Evolutionary conservation across 2,329 filamentous ascomycete species (phyloP), one percentile per base, ranked within the genome.

Genomic region (Penicillium verrucosum): DNA sequence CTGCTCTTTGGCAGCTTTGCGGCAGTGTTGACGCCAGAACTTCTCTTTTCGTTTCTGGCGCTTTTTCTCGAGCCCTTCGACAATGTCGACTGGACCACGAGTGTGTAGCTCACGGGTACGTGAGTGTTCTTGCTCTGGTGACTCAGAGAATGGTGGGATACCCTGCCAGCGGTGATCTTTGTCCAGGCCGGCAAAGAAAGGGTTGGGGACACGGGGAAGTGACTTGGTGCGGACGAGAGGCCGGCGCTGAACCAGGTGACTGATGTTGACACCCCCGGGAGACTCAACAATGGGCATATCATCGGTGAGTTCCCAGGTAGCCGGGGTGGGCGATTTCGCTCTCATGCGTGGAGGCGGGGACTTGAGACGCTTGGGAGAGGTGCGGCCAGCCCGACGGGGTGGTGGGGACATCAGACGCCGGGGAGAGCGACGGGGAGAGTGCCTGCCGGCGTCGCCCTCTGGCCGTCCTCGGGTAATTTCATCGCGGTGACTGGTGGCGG

Each of bases 81-180:
- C 90, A 60, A 97, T 99, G 74, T 97, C 94, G 64, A 99, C 95
- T 36, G 94, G 92, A n/a, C 92, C 91, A 60, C 94, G 89, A 10
- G 90, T 84, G 61, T 94, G 91, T 41, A 85, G 77, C 49, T 87
- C 82, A 14, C 73, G 72, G 56, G 67, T 70, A 58, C 65, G 70
- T 48, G 73, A 71, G 42, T 67, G 60, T 54, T 74, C 66, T 53
- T 67, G 64, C 62, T 75, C 66, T 29, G 71, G 65, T 25, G 72
- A 69, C 57, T 73, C 66, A 32, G 64, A 77, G 75, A 57, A 68
- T 61, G 65, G 68, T 54, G 49, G 68, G 61, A 65, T 71, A 61
- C 61, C 74, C 60, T 60, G 65, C 66, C 69, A 70, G 56, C 68
- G 60, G 57, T 69, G 62, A 36, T 65, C 63, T 42, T 68, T 64